Evolutionary conservation across 2,329 filamentous ascomycete species (phyloP).

Genomic region (Cladophialophora bantiana): DNA sequence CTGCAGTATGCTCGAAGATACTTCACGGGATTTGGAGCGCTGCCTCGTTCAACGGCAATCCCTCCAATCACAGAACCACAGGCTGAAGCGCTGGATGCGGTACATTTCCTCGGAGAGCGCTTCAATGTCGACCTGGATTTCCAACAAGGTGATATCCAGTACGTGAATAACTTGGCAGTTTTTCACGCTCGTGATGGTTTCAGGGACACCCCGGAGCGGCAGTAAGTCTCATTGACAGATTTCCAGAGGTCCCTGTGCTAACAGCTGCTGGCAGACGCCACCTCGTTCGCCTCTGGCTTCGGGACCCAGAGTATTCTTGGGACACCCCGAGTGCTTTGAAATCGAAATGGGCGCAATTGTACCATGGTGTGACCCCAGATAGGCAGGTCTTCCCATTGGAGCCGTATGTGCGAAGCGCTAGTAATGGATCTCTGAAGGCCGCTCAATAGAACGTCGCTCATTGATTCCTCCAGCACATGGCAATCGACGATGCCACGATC

Average conservation of each 20-base stretch:
- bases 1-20: constrained; percentile 67
- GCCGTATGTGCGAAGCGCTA: constrained; percentile 43
- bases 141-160: constrained; percentile 59
- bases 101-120: constrained; percentile 59
- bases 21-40: constrained; percentile 60
- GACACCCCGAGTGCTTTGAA: constrained; percentile 49
- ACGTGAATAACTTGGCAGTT: constrained; percentile 60
- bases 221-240: constrained; percentile 43
- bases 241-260: background rate
- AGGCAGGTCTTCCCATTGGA: constrained; percentile 55
- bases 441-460: constrained; percentile 11
- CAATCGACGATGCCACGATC: background rate
- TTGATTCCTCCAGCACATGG: background rate
- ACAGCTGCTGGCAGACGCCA: constrained; percentile 47
- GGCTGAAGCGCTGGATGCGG: constrained; percentile 59
- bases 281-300: constrained; percentile 56
- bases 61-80: constrained; percentile 61
- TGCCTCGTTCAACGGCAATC: constrained; percentile 52
- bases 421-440: constrained; percentile 22
- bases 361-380: constrained; percentile 49
- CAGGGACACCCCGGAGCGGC: constrained; percentile 47
- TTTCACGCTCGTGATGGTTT: constrained; percentile 61
- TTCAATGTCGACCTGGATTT: constrained; percentile 54
- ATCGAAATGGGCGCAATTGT: constrained; percentile 52
- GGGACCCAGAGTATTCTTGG: constrained; percentile 57